These are phyloP conservation scores for Phytopythium sindhum DNA, from an alignment of 352 stramenopile species.

Conservation along the genomic window DNA sequence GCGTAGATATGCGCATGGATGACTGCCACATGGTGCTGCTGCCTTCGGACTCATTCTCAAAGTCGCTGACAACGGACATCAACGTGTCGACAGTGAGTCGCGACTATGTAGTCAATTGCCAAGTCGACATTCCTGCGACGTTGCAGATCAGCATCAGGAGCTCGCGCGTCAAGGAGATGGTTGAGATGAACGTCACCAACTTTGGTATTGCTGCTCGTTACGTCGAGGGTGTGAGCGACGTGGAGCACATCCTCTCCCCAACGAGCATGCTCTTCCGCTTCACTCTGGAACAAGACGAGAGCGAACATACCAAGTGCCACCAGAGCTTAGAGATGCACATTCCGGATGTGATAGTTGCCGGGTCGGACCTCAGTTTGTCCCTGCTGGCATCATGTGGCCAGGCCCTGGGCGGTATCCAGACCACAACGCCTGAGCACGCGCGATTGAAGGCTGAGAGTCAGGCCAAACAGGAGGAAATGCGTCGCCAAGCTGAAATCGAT, in stretches of 20 bases:
- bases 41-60: constrained; percentile 42
- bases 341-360: constrained; percentile 59
- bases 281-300: constrained; percentile 42
- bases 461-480: constrained; percentile 49
- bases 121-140: constrained; percentile 45
- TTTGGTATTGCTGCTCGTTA: constrained; percentile 54
- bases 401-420: constrained; percentile 45
- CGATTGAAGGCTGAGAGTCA: constrained; percentile 50
- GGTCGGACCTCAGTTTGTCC: constrained; percentile 67
- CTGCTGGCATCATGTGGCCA: constrained; percentile 53
- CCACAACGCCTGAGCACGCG: constrained; percentile 58
- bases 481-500: constrained; percentile 51
- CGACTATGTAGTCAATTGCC: constrained; percentile 47
- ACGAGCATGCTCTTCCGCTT: constrained; percentile 47
- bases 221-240: constrained; percentile 33
- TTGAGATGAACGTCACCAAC: constrained; percentile 47
- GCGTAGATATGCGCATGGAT: constrained; percentile 45
- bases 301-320: constrained; percentile 32
- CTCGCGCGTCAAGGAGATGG: constrained; percentile 35
- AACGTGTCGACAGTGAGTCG: constrained; percentile 40
- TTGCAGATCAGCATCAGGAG: constrained; percentile 45
- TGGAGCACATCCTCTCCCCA: constrained; percentile 44
- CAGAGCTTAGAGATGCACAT: constrained; percentile 56
- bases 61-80: constrained; percentile 53
- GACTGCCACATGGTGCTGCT: constrained; percentile 54